phyloP scores from a whole-genome alignment of 2,329 filamentous ascomycete species.

The Stemphylium lycopersici region DNA sequence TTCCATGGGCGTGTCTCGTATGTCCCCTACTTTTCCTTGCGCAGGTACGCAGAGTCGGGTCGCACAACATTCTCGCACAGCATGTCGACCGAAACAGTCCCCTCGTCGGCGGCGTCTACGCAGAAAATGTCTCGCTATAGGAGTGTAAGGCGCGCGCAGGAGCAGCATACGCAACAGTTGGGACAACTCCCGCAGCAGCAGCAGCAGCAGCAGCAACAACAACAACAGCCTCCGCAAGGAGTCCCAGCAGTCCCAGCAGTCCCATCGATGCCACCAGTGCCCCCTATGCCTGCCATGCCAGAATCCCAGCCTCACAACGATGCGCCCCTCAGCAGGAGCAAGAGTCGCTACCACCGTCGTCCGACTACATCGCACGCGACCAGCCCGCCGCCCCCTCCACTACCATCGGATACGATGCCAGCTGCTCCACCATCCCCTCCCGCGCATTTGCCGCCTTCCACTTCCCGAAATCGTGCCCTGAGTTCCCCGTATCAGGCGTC shows the following conservation, averaged over 20 bases:
- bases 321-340: conserved; percentile 43
- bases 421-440: conserved; percentile 17
- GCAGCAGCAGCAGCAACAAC: conserved; percentile 17
- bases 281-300: conserved; percentile 34
- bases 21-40: conserved; percentile 25
- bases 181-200: conserved; percentile 18
- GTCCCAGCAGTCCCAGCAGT: conserved; percentile 6
- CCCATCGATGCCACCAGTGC: conserved; percentile 21
- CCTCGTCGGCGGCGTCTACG: conserved; percentile 28
- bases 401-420: conserved; percentile 31
- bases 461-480: conserved; percentile 33
- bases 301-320: conserved; percentile 28
- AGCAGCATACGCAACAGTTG: conserved; percentile 32
- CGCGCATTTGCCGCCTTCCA: conserved; percentile 17
- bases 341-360: conserved; percentile 51
- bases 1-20: conserved; percentile 15
- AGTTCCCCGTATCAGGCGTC: conserved; percentile 35
- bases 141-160: conserved; percentile 58
- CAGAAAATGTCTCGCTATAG: conserved; percentile 64
- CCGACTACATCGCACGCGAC: conserved; percentile 36
- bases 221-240: conserved; percentile 17
- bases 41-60: conserved; percentile 30
- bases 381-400: conserved; percentile 30
- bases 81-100: conserved; percentile 43
- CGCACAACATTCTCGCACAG: conserved; percentile 28